Evolutionary conservation across 805 yeast species (phyloP), one percentile per base, ranked within the genome.

Genomic region (Ogataea nakhonphanomensis): DNA sequence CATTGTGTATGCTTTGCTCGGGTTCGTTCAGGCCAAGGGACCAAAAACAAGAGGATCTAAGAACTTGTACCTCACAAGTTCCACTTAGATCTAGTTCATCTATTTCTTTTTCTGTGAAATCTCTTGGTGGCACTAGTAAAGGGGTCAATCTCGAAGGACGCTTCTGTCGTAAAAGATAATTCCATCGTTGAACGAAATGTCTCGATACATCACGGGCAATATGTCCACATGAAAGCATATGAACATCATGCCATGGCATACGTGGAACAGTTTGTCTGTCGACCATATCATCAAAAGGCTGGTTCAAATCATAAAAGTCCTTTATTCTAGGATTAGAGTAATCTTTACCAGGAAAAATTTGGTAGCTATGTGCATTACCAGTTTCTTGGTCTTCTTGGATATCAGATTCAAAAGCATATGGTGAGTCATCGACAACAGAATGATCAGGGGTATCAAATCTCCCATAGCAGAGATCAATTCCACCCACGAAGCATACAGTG

Each of bases 241-340:
- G 98, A 27, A 93, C 87, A 71, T 93, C 99, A 62, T 93, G 99
- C 99, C 99, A 93, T 8, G 99, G 99, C 99, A 93, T 93, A 53
- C 99, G 76, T 2, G 99, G 98, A 14, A 77, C 73, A 13, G 61
- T 61, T 11, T 74, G 69, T 45, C 99, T 74, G 61, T 93, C 95
- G 57, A 88, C 88, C 93, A 91, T 84, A 15, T 87, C 86, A 36
- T 87, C 95, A 55, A 81, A 88, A 2, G 99, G 98, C 51, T 80
- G 78, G 48, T 89, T 87, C 43, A 93, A 70, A 3, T 74, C 81
- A 55, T 61, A 75, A 59, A 93, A 93, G 60, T 93, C 99, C 54
- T 83, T 82, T 11, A 85, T 88, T 49, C 99, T 75, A 3, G 99
- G 96, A 59, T 93, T 93, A 0, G 98, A 90, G 60, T 93, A 93